Evolutionary conservation across 108 stramenopile genomes (phyloP), one percentile per base, ranked within the genome.

Genomic region (Epipyxis sp.): DNA sequence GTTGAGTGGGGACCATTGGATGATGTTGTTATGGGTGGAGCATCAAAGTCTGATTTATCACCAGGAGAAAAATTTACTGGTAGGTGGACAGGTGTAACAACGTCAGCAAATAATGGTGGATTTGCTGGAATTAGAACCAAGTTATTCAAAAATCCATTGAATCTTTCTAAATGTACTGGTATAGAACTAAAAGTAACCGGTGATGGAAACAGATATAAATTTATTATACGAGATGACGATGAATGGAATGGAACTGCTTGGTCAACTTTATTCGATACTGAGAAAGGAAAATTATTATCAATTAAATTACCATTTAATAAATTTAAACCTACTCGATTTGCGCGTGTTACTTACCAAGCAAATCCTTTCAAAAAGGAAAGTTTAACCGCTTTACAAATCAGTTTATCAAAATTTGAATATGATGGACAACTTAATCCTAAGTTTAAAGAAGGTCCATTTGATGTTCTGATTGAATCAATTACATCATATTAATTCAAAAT

Each of bases 21-120:
- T 35, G 81, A 82, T 43, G 72, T 84, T 74, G 84, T 85, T 0
- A 85, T 85, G 84, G 84, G 84, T 16, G 84, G 84, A 40, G 81
- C 72, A 40, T 74, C 69, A 59, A 80, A 83, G 35, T 79, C 81
- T 67, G n/a, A 16, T 0, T 69, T 85, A 27, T 82, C 80, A 27
- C 76, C 81, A 0, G 78, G n/a, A 0, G 35, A 3, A 0, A 61
- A 20, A 6, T 32, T 0, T 44, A 81, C 0, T 77, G 37, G 37
- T 40, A 30, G 27, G 3, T 30, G 0, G 40, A 34, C 6, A 59
- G 32, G 1, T 32, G 78, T 1, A 76, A 77, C 0, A 0, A 81
- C 74, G 32, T 81, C 82, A 0, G 83, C 79, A 10, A 85, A 84
- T 37, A 84, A 81, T 37, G 84, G 84, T 13, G 84, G 84, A 0